Evolutionary conservation across 345 rosid genomes (phyloP).

Genomic region (Eucalyptus urophylla): DNA sequence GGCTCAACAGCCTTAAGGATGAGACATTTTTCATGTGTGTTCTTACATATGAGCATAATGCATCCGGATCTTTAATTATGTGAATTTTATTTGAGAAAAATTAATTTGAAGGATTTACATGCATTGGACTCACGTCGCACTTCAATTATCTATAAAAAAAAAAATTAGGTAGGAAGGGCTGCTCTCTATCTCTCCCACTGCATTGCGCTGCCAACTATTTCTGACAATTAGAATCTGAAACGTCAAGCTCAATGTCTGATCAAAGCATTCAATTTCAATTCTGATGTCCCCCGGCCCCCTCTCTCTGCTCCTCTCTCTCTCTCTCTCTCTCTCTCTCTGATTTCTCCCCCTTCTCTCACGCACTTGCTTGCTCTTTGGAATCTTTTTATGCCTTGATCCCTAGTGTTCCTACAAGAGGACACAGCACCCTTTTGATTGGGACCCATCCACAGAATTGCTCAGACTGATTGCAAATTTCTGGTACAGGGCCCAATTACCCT

Average conservation of each 20-base stretch:
- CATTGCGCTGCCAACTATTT: neutral
- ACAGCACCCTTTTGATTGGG: neutral
- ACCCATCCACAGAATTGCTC: neutral
- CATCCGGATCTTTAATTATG: neutral
- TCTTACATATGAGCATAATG: accelerated
- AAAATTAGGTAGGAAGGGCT: neutral
- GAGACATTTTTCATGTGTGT: accelerated
- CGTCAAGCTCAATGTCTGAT: slow-evolving; percentile 39
- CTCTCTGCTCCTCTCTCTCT: neutral
- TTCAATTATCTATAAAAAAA: neutral
- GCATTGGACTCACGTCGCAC: too few relatives aligned
- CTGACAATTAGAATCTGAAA: slow-evolving; percentile 65
- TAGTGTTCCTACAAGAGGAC: neutral
- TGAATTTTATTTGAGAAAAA: neutral
- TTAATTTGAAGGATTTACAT: neutral
- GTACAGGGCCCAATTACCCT: neutral
- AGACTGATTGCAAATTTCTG: neutral
- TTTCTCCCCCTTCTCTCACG: neutral
- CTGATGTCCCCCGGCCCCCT: neutral
- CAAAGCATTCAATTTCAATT: slow-evolving; percentile 5
- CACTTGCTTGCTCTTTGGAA: neutral
- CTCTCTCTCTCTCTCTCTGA: neutral
- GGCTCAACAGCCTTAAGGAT: neutral
- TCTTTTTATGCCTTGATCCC: neutral
- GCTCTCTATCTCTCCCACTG: neutral